Evolutionary conservation across 768 basidiomycete species (phyloP), one percentile per base, ranked within the genome.

Genomic region (Tephrocybe sp.): DNA sequence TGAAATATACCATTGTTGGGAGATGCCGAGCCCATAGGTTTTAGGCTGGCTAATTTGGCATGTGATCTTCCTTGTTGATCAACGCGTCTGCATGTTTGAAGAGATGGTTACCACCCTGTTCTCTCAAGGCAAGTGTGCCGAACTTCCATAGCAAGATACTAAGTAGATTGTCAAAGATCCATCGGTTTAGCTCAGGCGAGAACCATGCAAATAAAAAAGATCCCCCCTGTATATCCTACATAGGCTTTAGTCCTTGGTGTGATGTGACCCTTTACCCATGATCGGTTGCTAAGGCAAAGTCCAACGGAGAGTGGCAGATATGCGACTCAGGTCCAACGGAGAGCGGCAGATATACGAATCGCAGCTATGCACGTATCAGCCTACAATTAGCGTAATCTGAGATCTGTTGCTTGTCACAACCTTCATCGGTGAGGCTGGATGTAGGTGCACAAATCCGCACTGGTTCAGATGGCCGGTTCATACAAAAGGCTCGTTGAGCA

Each of bases 81-180:
- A 83, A 60, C 14, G 71, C 73, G 57, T 82, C 79, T 5, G 77
- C 73, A 52, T 82, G 82, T 62, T 82, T 80, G 52, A 82, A 73
- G 38, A 78, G 58, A 30, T 75, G 72, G 55, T 82, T 76, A 2
- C 79, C 81, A 3, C 76, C 75, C 55, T 66, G 64, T 56, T 83
- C 80, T 26, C 67, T 78, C 48, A 81, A 62, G 23, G 72, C 74
- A 3, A 77, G 60, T 42, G 68, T 64, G 5, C 81, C 80, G 48
- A 78, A 80, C 63, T 83, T 80, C 80, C 80, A 83, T 1, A 79
- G 80, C 69, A 82, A 73, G 36, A 83, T 79, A 1, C 80, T 76
- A 6, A 6, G 23, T 13, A 14, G 4, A 33, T 12, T 19, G 20
- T 20, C 14, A 4, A 40, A n/a, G n/a, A n/a, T n/a, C n/a, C n/a